Evolutionary conservation across 1,284 basidiomycete species (phyloP), one percentile per base, ranked within the genome.

Genomic region (Cutaneotrichosporon cyanovorans): DNA sequence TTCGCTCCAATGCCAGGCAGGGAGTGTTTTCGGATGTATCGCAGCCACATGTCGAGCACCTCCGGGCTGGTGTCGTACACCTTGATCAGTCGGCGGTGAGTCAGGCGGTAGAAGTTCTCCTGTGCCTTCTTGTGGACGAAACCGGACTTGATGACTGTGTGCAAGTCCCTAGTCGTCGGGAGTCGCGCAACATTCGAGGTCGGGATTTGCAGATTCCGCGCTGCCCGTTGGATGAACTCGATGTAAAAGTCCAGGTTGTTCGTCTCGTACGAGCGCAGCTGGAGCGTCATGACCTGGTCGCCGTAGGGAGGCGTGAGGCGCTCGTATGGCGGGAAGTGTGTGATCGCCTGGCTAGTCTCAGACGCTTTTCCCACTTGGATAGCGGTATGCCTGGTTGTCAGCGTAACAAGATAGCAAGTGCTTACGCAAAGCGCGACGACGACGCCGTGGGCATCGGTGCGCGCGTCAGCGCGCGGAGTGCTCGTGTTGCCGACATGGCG

Each of bases 81-180:
- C 72, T 92, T 92, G 74, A 98, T 82, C 19, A 78, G 79, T 14
- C 92, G 78, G 61, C 84, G 85, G 66, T 93, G 85, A 46, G 85
- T 84, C 61, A 76, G 78, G 25, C 88, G 74, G 71, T 90, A 84
- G 69, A 96, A 98, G 74, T 97, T 97, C 74, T 98, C 91, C 72
- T 96, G 91, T 18, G 80, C 77, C 73, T 95, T 96, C 69, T 98
- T 98, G 72, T 93, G 85, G 8, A 83, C 84, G 69, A 97, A 97
- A 4, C 92, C 91, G 4, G 81, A 80, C 36, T 84, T 80, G 10
- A 80, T 78, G 12, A 97, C 91, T 0, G 93, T 96, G 82, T 87
- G 90, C 9, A 96, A 74, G 8, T 79, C 77, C 20, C 84, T 83
- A 57, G 83, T 78, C 2, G 80, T 87, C 0, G 91, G 91, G 0